These are phyloP conservation scores for Fusarium torreyae DNA, from an alignment of 2,329 filamentous ascomycete genomes.

Conservation along the genomic window DNA sequence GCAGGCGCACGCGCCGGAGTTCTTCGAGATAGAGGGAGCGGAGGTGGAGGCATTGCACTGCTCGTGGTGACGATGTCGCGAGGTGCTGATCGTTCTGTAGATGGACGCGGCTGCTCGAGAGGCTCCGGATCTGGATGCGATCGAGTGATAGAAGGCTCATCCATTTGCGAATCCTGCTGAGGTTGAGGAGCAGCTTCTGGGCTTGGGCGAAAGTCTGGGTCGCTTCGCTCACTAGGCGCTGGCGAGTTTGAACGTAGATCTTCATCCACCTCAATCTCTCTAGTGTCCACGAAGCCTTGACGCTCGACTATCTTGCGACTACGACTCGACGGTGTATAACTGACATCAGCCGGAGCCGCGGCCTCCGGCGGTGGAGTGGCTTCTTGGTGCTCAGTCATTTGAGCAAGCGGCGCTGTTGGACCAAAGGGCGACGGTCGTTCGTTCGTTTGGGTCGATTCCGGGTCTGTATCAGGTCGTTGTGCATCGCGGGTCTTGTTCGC, in stretches of 20 bases:
- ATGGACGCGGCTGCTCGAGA: accelerated
- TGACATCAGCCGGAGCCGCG: not conserved
- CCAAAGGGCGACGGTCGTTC: accelerated
- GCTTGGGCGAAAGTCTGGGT: not conserved
- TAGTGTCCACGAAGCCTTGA: not conserved
- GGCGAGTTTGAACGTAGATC: not conserved
- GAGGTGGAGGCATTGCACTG: constrained; percentile 11
- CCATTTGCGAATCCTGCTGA: accelerated
- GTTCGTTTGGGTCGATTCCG: not conserved
- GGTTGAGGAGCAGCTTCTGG: not conserved
- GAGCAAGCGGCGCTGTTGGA: not conserved
- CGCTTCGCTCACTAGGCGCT: not conserved
- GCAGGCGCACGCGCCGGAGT: too few relatives aligned
- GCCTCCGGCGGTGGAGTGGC: accelerated
- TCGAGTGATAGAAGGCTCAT: accelerated
- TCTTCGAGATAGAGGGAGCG: not conserved
- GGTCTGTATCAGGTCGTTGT: not conserved
- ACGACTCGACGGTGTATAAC: not conserved
- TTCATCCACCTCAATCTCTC: not conserved
- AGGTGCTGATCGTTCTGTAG: not conserved
- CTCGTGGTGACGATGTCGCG: not conserved
- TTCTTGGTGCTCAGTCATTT: not conserved
- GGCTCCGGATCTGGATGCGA: not conserved
- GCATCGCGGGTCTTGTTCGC: not conserved
- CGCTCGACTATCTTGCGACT: not conserved